A percentile compares a stretch with the other conserved stretches of the same genome.
phyloP scores from a whole-genome alignment of 441 rosid species.

The Syzygium malaccense region DNA sequence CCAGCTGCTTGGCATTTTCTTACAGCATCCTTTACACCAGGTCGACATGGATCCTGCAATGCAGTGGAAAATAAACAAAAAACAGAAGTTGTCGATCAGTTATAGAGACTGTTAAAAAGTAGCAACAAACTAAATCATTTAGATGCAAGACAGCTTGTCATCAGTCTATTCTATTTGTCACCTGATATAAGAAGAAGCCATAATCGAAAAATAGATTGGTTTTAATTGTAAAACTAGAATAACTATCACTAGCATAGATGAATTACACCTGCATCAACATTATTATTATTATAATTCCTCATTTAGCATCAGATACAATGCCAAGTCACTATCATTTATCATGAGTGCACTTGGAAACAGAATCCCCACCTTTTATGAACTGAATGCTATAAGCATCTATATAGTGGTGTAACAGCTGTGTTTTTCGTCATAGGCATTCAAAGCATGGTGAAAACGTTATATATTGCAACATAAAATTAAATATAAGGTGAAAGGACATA shows the following conservation, averaged over 20 bases:
- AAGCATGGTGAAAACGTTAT: not conserved
- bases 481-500: not conserved
- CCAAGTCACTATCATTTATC: not conserved
- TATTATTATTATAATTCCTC: not conserved
- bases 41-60: slow-evolving; percentile 94
- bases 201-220: not conserved
- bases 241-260: not conserved
- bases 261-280: not conserved
- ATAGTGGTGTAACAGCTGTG: not conserved
- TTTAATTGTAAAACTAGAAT: not conserved
- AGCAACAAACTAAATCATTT: not conserved
- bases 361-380: not conserved
- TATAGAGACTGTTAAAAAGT: not conserved
- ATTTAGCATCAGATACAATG: not conserved
- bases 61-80: not conserved
- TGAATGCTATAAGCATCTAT: not conserved
- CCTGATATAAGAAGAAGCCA: not conserved
- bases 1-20: slow-evolving; percentile 79
- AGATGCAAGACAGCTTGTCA: not conserved
- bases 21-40: slow-evolving; percentile 74
- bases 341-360: not conserved
- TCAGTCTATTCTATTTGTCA: not conserved
- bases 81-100: not conserved
- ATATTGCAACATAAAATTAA: not conserved
- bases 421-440: not conserved